Conservation (phyloP, 2,329 filamentous ascomycete species). For the Trichoderma koningii region DNA sequence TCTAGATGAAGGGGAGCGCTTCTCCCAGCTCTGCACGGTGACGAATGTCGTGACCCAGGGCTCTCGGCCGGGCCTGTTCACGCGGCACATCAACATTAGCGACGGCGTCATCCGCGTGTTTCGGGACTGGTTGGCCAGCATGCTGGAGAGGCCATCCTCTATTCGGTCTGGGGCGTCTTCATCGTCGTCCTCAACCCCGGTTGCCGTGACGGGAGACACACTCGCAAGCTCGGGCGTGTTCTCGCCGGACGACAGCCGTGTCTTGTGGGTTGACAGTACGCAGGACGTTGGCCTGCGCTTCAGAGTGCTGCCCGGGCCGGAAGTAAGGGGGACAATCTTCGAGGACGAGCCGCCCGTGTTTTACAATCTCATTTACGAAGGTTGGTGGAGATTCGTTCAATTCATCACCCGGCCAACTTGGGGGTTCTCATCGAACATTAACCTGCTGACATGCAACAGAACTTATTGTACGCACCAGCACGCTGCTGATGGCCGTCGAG, state of each 20-base stretch:
- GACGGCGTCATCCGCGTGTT: constrained; percentile 71
- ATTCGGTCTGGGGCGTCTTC: not conserved
- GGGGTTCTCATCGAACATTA: no score
- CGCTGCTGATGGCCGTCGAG: constrained; percentile 67
- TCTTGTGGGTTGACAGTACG: constrained; percentile 69
- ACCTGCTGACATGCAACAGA: constrained; percentile 49
- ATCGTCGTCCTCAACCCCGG: not conserved
- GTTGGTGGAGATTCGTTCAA: constrained; percentile 47
- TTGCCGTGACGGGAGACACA: not conserved
- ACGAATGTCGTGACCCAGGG: constrained; percentile 69
- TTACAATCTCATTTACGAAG: constrained; percentile 72
- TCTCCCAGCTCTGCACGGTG: constrained; percentile 71
- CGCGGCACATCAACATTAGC: constrained; percentile 65
- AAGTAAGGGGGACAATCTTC: constrained; percentile 55
- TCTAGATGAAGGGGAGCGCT: constrained; percentile 70
- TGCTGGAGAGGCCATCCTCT: constrained; percentile 32
- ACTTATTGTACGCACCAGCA: constrained; percentile 64
- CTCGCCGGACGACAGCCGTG: constrained; percentile 32
- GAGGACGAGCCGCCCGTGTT: constrained; percentile 68
- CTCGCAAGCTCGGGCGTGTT: not conserved
- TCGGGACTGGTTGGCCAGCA: constrained; percentile 67
- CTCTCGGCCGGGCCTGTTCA: constrained; percentile 61
- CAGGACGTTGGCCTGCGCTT: constrained; percentile 70
- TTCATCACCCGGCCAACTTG: not conserved
- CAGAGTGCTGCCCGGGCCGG: constrained; percentile 49